Conservation (phyloP, 495 filamentous ascomycete genomes). For the Talaromyces liani region DNA sequence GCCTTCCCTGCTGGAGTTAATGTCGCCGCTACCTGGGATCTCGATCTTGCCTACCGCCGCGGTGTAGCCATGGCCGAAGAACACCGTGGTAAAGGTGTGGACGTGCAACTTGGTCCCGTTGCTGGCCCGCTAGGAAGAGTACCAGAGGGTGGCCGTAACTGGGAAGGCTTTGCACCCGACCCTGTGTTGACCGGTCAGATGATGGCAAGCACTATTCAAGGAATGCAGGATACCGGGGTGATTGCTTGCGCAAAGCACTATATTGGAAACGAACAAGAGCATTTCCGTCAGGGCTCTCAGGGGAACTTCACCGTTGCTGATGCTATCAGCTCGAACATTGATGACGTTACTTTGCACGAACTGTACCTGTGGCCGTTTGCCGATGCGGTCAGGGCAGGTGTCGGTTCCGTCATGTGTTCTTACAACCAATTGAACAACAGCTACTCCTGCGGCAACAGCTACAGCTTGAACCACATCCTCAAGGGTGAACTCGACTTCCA, state of each 20-base stretch:
- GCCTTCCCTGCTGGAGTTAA: slow-evolving; percentile 79
- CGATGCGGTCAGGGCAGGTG: slow-evolving; percentile 66
- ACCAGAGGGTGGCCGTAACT: slow-evolving; percentile 80
- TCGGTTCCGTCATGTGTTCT: slow-evolving; percentile 86
- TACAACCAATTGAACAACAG: slow-evolving; percentile 82
- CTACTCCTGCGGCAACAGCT: slow-evolving; percentile 62
- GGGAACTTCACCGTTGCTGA: slow-evolving; percentile 49
- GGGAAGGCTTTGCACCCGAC: slow-evolving; percentile 66
- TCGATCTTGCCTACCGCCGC: slow-evolving; percentile 61
- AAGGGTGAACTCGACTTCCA: slow-evolving; percentile 93
- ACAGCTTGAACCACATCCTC: slow-evolving; percentile 71
- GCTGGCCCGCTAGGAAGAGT: slow-evolving; percentile 74
- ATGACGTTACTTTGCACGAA: slow-evolving; percentile 93
- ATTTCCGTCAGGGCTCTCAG: slow-evolving; percentile 74
- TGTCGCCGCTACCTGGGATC: slow-evolving; percentile 74
- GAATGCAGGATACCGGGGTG: slow-evolving; percentile 75
- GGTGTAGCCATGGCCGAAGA: slow-evolving; percentile 76
- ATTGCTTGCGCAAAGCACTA: slow-evolving; percentile 81
- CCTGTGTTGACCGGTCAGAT: slow-evolving; percentile 68
- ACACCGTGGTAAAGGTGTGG: slow-evolving; percentile 74
- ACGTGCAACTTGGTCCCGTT: slow-evolving; percentile 82
- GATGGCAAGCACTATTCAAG: slow-evolving; percentile 68
- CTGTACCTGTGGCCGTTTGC: slow-evolving; percentile 89
- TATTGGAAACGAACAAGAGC: slow-evolving; percentile 67
- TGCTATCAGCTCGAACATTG: slow-evolving; percentile 70